Conservation (phyloP, 345 rosid genomes). For the Arabidopsis thaliana region TAIR10.1 NC_003071.7:16635501-16636000, state of each 20-base stretch:
- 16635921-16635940: slow-evolving; percentile 27
- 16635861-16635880: neutral
- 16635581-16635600: no score
- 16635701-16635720: no score
- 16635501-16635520: neutral
- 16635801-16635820: neutral
- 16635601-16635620: neutral
- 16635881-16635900: neutral
- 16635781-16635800: neutral
- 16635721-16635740: no score
- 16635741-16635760: neutral
- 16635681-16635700: no score
- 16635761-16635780: neutral
- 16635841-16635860: neutral
- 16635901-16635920: neutral
- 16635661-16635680: no score
- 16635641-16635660: no score
- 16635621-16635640: neutral
- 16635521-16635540: neutral
- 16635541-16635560: neutral
- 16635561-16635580: neutral
- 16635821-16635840: neutral
- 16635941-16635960: slow-evolving; percentile 10
- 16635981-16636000: slow-evolving; percentile 19
- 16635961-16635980: slow-evolving; percentile 37